Conservation (phyloP, 805 yeast species). For the Sugiyamaella chiloensis region DNA sequence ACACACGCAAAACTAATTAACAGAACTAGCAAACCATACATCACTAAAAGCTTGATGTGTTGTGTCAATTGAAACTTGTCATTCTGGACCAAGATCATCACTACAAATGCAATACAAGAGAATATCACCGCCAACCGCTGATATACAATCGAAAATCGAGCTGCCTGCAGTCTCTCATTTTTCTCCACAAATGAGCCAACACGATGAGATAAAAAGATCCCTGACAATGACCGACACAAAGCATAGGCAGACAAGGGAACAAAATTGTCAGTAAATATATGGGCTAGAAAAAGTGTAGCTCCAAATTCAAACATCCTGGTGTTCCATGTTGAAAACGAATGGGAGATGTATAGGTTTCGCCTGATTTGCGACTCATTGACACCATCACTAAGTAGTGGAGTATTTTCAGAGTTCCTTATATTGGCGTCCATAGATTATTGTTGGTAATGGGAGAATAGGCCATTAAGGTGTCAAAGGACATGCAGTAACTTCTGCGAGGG, state of each 20-base stretch:
- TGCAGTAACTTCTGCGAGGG: no score
- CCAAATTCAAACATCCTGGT: constrained; percentile 41
- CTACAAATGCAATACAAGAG: constrained; percentile 27
- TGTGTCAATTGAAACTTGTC: constrained; percentile 4
- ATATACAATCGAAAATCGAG: constrained; percentile 34
- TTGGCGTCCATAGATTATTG: no score
- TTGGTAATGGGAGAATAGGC: no score
- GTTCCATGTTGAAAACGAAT: constrained; percentile 40
- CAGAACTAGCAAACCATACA: constrained; percentile 13
- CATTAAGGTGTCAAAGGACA: no score
- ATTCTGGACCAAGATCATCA: constrained; percentile 16
- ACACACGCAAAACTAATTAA: constrained; percentile 35
- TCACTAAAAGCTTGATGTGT: not conserved
- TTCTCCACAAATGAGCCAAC: constrained; percentile 34
- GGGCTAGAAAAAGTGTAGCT: constrained; percentile 36
- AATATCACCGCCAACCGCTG: constrained; percentile 32
- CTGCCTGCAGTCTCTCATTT: constrained; percentile 32
- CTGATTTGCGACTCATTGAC: no score
- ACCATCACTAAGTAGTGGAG: no score
- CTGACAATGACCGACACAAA: constrained; percentile 31
- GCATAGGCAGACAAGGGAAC: constrained; percentile 39
- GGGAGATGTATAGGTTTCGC: constrained; percentile 32
- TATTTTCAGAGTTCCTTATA: no score
- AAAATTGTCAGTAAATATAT: constrained; percentile 35
- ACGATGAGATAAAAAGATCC: constrained; percentile 29